phyloP scores from a whole-genome alignment of 768 basidiomycete species.

The Leccinum disarticulatum region DNA sequence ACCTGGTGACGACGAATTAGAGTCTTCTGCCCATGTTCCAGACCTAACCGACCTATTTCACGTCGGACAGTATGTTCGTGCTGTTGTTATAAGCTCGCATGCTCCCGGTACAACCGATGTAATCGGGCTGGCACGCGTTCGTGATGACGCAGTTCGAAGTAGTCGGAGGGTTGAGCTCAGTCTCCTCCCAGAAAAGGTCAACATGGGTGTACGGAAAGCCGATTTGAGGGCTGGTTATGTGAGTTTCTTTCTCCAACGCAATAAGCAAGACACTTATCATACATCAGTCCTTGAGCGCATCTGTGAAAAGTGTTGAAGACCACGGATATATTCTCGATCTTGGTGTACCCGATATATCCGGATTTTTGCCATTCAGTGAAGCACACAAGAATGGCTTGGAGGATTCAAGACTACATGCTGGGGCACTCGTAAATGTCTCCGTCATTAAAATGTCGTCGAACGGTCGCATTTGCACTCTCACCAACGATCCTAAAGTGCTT shows the following conservation, averaged over 20 bases:
- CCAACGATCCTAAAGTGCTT: slow-evolving; percentile 49
- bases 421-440: slow-evolving; percentile 65
- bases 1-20: slow-evolving; percentile 46
- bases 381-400: slow-evolving; percentile 41
- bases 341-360: slow-evolving; percentile 74
- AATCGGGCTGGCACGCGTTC: slow-evolving; percentile 56
- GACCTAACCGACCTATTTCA: slow-evolving; percentile 74
- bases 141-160: slow-evolving; percentile 65
- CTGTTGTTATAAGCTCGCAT: slow-evolving; percentile 69
- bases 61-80: slow-evolving; percentile 85
- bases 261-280: slow-evolving; percentile 3
- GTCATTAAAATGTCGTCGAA: slow-evolving; percentile 71
- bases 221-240: slow-evolving; percentile 80
- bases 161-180: slow-evolving; percentile 84
- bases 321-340: slow-evolving; percentile 91
- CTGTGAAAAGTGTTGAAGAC: slow-evolving; percentile 86
- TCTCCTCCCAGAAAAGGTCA: slow-evolving; percentile 81
- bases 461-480: slow-evolving; percentile 76
- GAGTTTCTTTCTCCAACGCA: slow-evolving; percentile 35
- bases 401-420: slow-evolving; percentile 48
- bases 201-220: slow-evolving; percentile 71
- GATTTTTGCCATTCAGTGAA: slow-evolving; percentile 83
- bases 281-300: slow-evolving; percentile 66
- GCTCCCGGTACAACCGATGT: slow-evolving; percentile 62
- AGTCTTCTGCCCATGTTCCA: slow-evolving; percentile 44